These are phyloP conservation scores for Coemansia sp. DNA, from an alignment of 192 early-diverging fungal genomes.

Conservation along the genomic window DNA sequence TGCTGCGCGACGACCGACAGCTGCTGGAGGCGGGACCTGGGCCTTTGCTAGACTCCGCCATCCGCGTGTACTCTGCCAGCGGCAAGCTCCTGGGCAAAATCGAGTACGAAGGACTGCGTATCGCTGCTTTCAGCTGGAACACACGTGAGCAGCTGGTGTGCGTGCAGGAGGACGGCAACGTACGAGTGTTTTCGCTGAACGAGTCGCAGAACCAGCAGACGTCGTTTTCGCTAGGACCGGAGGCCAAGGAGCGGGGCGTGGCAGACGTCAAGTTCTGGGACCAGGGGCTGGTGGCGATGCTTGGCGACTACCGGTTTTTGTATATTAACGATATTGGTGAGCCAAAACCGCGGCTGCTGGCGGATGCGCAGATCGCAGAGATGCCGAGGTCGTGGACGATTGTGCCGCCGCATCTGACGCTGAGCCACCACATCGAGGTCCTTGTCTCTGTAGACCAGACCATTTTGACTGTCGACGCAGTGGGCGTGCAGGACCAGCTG, in stretches of 20 bases:
- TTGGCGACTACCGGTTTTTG: slow-evolving; percentile 76
- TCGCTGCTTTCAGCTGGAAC: slow-evolving; percentile 94
- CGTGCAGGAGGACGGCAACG: slow-evolving; percentile 81
- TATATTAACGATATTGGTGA: slow-evolving; percentile 83
- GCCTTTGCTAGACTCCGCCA: slow-evolving; percentile 71
- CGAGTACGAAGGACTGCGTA: slow-evolving; percentile 87
- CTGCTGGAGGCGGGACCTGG: slow-evolving; percentile 73
- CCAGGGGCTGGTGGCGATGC: slow-evolving; percentile 90
- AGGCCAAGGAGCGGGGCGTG: slow-evolving; percentile 78
- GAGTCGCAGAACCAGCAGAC: slow-evolving; percentile 58
- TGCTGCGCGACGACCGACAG: slow-evolving; percentile 90
- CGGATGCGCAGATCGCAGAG: slow-evolving; percentile 67
- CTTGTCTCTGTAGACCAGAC: slow-evolving; percentile 74
- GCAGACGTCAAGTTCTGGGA: slow-evolving; percentile 88
- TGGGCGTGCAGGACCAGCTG: slow-evolving; percentile 75
- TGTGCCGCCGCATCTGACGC: slow-evolving; percentile 81
- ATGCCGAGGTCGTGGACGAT: slow-evolving; percentile 84
- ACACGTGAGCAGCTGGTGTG: slow-evolving; percentile 82
- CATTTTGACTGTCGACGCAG: slow-evolving; percentile 79
- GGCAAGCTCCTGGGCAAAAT: slow-evolving; percentile 85
- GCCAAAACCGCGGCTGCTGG: slow-evolving; percentile 75
- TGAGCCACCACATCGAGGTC: slow-evolving; percentile 90
- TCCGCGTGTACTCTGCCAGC: slow-evolving; percentile 83
- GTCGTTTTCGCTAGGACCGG: slow-evolving; percentile 51
- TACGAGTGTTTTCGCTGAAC: slow-evolving; percentile 78